Percentiles rank a stretch among this genome's conserved stretches.
Conservation (phyloP, 345 rosid genomes). For the Eutrema yunnanense region DNA sequence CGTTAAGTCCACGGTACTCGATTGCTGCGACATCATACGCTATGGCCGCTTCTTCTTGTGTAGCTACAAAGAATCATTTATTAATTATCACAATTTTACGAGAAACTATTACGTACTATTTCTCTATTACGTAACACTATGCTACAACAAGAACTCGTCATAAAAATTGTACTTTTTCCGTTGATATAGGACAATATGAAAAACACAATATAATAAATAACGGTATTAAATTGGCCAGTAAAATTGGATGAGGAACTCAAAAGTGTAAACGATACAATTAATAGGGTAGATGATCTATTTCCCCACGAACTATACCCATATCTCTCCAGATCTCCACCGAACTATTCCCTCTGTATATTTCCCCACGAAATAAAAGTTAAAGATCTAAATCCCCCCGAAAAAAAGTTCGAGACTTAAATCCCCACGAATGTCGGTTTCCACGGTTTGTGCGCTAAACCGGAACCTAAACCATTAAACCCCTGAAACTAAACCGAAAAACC, state of each 20-base stretch:
- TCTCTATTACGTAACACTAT: background rate
- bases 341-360: too few species aligned
- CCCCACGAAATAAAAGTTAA: too few species aligned
- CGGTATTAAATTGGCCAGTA: constrained; percentile 22
- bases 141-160: background rate
- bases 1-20: constrained; percentile 86
- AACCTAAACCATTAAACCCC: too few species aligned
- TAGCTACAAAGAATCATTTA: constrained; percentile 42
- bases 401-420: too few species aligned
- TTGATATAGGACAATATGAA: constrained; percentile 4
- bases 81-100: background rate
- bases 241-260: constrained; percentile 24
- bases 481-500: too few species aligned
- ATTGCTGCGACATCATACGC: constrained; percentile 94
- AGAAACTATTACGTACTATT: background rate
- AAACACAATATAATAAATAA: constrained; percentile 12
- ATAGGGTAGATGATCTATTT: too few species aligned
- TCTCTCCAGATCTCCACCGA: too few species aligned
- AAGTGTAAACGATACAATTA: background rate
- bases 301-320: too few species aligned
- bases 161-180: background rate
- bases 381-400: too few species aligned
- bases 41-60: constrained; percentile 93
- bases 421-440: too few species aligned
- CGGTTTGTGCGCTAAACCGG: too few species aligned